Evolutionary conservation across 1,284 basidiomycete genomes (phyloP).

Genomic region (Papiliotrema fonsecae): DNA sequence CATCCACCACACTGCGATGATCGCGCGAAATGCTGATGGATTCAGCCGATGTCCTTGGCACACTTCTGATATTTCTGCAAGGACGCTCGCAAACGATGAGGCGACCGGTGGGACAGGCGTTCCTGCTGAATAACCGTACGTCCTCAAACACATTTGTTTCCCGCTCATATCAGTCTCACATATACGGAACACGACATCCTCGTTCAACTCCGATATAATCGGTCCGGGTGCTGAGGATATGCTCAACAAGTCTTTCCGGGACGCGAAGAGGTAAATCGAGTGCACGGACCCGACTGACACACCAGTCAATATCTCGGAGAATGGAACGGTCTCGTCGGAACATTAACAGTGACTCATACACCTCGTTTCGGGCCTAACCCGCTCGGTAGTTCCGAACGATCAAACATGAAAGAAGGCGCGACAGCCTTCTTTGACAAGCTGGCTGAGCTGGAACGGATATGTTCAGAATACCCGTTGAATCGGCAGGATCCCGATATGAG

Average conservation of each 20-base stretch:
- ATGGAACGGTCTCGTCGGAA: constrained; percentile 29
- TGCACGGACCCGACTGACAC: background rate
- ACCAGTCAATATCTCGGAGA: constrained; percentile 37
- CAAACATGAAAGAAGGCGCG: constrained; percentile 43
- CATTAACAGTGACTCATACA: constrained; percentile 25
- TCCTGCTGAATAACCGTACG: constrained; percentile 47
- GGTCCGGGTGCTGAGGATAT: constrained; percentile 45
- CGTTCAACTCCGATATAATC: constrained; percentile 42
- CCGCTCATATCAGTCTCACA: constrained; percentile 37
- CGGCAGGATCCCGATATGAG: constrained; percentile 42
- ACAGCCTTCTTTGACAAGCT: constrained; percentile 43
- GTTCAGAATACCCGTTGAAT: constrained; percentile 31
- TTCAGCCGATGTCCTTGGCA: constrained; percentile 45
- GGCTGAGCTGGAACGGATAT: constrained; percentile 35
- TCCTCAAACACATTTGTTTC: background rate
- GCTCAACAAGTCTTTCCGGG: constrained; percentile 44
- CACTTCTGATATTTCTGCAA: constrained; percentile 38
- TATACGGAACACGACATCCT: constrained; percentile 42
- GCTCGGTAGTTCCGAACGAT: constrained; percentile 27
- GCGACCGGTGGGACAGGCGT: constrained; percentile 35
- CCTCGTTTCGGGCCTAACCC: constrained; percentile 30
- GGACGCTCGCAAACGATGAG: constrained; percentile 31
- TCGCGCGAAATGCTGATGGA: background rate
- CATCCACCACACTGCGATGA: too few relatives aligned
- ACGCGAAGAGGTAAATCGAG: constrained; percentile 34